phyloP scores from a whole-genome alignment of 768 basidiomycete genomes.

The Pisolithus microcarpus region DNA sequence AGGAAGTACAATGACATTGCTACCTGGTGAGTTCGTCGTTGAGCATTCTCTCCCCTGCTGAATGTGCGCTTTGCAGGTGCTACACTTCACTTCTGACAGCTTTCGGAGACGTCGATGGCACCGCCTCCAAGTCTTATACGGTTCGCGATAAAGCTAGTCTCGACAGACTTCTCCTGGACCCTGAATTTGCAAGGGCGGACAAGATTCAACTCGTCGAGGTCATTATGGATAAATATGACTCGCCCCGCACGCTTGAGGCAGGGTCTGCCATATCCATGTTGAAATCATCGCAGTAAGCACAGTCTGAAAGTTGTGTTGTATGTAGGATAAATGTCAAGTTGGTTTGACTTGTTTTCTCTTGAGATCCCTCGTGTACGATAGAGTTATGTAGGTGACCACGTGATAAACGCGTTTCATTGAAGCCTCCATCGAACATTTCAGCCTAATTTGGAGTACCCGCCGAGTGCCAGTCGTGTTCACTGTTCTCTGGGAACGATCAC shows the following conservation, averaged over 20 bases:
- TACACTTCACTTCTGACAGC: slow-evolving; percentile 59
- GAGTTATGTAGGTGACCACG: slow-evolving; percentile 13
- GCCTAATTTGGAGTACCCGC: no score
- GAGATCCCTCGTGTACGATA: no score
- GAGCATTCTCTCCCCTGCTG: not conserved
- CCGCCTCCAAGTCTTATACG: slow-evolving; percentile 52
- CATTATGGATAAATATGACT: slow-evolving; percentile 65
- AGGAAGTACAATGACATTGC: slow-evolving; percentile 85
- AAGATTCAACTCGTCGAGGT: slow-evolving; percentile 79
- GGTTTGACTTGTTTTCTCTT: no score
- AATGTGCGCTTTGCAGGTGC: slow-evolving; percentile 32
- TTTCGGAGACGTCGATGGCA: slow-evolving; percentile 45
- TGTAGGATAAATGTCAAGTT: not conserved
- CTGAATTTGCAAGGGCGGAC: slow-evolving; percentile 52
- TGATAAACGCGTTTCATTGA: slow-evolving; percentile 19
- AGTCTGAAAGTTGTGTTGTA: not conserved
- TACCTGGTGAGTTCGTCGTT: slow-evolving; percentile 44
- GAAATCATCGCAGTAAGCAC: slow-evolving; percentile 15
- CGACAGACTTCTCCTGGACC: slow-evolving; percentile 55
- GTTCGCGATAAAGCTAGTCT: slow-evolving; percentile 65
- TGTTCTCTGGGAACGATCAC: not conserved
- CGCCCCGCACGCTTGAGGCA: slow-evolving; percentile 53
- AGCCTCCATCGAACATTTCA: no score
- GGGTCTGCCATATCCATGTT: slow-evolving; percentile 35
- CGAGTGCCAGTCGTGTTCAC: no score